Conservation (phyloP, 208 protist genomes). For the Trypanosoma avium region DNA sequence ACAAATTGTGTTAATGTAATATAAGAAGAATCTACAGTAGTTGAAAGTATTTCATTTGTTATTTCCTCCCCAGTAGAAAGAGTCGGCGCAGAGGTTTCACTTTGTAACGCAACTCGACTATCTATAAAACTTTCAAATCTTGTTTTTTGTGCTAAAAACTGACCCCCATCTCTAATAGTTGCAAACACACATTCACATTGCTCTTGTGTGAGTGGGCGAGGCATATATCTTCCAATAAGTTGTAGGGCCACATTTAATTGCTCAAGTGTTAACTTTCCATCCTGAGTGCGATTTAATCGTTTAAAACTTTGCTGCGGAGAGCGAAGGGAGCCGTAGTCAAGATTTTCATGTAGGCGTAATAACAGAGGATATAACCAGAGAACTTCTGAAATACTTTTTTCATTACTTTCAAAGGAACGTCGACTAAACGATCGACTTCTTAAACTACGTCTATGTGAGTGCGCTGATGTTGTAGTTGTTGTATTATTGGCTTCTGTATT, state of each 20-base stretch:
- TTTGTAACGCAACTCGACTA: not conserved
- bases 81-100: not conserved
- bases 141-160: not conserved
- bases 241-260: conserved; percentile 56
- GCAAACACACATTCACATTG: conserved; percentile 23
- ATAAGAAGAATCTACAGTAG: too few relatives aligned
- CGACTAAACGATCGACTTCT: not conserved
- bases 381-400: conserved; percentile 13
- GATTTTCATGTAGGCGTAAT: conserved; percentile 54
- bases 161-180: conserved; percentile 4
- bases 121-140: not conserved
- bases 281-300: conserved; percentile 46
- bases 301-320: conserved; percentile 47
- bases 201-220: conserved; percentile 39
- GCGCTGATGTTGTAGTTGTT: too few relatives aligned
- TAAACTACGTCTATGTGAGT: not conserved
- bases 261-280: conserved; percentile 46
- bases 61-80: not conserved
- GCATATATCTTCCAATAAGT: conserved; percentile 53
- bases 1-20: conserved; percentile 51
- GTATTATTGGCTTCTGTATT: not conserved
- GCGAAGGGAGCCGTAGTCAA: conserved; percentile 33
- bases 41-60: too few relatives aligned
- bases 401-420: not conserved
- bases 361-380: conserved; percentile 68